Base-by-base conservation (phyloP, 257 asterid genomes). In the Scutellaria baicalensis region DNA sequence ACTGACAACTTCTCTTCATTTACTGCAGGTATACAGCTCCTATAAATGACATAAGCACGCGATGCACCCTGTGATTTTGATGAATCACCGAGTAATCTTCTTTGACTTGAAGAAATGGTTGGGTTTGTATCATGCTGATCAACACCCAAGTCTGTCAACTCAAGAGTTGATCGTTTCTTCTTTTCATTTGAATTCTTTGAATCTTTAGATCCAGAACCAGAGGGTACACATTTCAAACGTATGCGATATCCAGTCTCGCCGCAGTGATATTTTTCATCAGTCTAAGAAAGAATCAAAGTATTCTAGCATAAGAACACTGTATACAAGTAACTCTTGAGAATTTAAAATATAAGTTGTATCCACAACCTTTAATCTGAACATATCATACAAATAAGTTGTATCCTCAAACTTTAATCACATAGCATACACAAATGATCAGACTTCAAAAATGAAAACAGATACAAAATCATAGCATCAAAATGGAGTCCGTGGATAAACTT, bases 191-290 rank as follows among this genome's bases (percentile, higher is more conserved):
- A 52, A 54, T 31, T 74, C 48, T 82, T 76, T 57, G 77, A 69
- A 39, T 81, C 84, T 74, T 87, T 70, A 8, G 86, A 70, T 64
- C 23, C 75, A 64, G 86, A 71, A 64, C 76, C 84, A 60, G 68
- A 66, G 38, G 86, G 82, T 69, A 76, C 77, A 82, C 99, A 93
- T 77, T 91, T 89, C 71, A 93, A 80, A 39, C 96, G 97, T 65
- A 93, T 89, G 69, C 96, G 99, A 72, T 93, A 93, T 69, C 89
- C 96, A 77, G 99, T 93, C 84, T 93, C 99, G 43, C 94, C 89
- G 68, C 99, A 93, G 16, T 87, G 89, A 71, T 83, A 93, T 43
- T 87, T 91, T 66, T 82, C 88, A 69, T 91, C 93, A 78, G 76
- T 84, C 99, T 93, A 82, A 74, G 70, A 69, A 77, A 77, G 16